phyloP scores from a whole-genome alignment of 495 filamentous ascomycete genomes.

The Neurospora tetrasperma region DNA sequence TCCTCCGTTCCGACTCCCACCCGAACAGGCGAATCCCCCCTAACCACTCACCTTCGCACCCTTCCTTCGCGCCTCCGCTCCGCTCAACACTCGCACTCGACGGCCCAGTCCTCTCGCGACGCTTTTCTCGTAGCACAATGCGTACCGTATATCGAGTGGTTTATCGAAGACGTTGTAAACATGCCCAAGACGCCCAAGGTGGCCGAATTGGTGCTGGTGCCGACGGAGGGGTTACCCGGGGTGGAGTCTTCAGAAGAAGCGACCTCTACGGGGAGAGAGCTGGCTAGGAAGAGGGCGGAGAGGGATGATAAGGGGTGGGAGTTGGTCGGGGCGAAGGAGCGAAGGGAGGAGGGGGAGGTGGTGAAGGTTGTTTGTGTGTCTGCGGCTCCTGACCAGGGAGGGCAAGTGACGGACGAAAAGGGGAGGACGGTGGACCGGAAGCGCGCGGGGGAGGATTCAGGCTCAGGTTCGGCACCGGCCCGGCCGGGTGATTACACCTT shows the following conservation, averaged over 20 bases:
- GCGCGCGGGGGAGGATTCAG: background rate
- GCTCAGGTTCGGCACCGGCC: background rate
- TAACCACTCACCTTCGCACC: slow-evolving; percentile 29
- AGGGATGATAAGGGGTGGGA: slow-evolving; percentile 17
- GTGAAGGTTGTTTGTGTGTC: slow-evolving; percentile 19
- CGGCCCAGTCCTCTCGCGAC: slow-evolving; percentile 21
- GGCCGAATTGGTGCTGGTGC: slow-evolving; percentile 32
- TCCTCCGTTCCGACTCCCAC: slow-evolving; percentile 9
- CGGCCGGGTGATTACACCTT: background rate
- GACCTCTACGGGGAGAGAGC: slow-evolving; percentile 23
- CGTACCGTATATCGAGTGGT: slow-evolving; percentile 27
- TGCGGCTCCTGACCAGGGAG: background rate
- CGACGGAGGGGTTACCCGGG: slow-evolving; percentile 21
- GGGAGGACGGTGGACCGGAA: background rate
- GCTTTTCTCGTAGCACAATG: slow-evolving; percentile 25
- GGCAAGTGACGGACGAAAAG: background rate
- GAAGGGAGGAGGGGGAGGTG: slow-evolving; percentile 26
- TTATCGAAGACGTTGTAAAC: slow-evolving; percentile 24
- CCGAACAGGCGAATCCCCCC: slow-evolving; percentile 13
- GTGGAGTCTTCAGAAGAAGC: slow-evolving; percentile 16
- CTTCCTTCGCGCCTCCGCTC: slow-evolving; percentile 29
- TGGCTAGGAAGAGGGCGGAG: slow-evolving; percentile 20
- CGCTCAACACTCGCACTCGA: slow-evolving; percentile 19
- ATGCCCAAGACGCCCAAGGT: slow-evolving; percentile 9
- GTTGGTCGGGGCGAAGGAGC: slow-evolving; percentile 27